Conservation (phyloP, 805 yeast genomes). For the Hermanozyma aechmeae region DNA sequence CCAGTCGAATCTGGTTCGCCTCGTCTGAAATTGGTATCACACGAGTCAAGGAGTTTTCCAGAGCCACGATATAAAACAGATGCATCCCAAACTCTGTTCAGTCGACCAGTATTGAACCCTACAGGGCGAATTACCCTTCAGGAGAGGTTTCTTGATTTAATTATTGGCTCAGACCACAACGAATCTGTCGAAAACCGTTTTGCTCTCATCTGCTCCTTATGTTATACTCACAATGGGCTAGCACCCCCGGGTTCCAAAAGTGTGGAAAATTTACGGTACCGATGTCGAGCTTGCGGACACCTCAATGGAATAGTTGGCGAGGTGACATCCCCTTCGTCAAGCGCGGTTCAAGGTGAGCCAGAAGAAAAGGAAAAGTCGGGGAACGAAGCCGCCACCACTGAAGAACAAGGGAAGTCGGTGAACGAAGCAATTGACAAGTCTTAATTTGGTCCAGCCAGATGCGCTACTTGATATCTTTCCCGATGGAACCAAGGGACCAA, state of each 20-base stretch:
- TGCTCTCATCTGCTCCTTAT: conserved; percentile 64
- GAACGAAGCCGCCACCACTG: no score
- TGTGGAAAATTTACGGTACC: no score
- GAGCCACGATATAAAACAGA: background rate
- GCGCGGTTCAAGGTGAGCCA: no score
- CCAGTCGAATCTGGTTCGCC: background rate
- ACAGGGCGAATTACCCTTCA: conserved; percentile 15
- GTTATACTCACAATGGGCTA: conserved; percentile 67
- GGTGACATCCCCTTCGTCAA: no score
- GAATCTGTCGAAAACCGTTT: conserved; percentile 52
- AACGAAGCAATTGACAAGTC: no score
- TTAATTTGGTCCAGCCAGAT: no score
- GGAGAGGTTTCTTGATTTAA: conserved; percentile 28
- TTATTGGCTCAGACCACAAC: conserved; percentile 50
- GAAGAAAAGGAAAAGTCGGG: no score
- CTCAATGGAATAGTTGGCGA: no score
- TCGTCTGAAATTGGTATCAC: background rate
- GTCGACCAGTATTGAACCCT: background rate
- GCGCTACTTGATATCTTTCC: no score
- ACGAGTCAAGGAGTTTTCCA: background rate
- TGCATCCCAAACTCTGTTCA: background rate
- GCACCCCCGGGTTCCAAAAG: conserved; percentile 66
- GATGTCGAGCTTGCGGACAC: no score
- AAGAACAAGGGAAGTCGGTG: no score
- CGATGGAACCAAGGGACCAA: no score